phyloP scores from a whole-genome alignment of 768 basidiomycete genomes.

The Termitomyces eurrhizus region DNA sequence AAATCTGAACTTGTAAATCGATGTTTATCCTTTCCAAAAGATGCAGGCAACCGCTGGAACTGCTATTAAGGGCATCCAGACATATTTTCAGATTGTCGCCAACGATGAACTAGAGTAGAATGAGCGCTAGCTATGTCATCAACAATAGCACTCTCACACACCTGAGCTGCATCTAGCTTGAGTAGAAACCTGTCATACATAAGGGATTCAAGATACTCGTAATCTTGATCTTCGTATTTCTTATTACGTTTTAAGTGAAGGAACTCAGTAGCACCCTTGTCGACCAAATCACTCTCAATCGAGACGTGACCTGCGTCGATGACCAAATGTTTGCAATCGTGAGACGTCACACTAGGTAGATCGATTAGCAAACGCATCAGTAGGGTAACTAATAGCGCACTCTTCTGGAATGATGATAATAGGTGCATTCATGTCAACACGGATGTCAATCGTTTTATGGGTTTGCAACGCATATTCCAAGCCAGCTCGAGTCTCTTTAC shows the following conservation, averaged over 20 bases:
- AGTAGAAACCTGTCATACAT: slow-evolving; percentile 94
- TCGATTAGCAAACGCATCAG: slow-evolving; percentile 3
- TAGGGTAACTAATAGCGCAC: slow-evolving; percentile 34
- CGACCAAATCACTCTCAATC: slow-evolving; percentile 84
- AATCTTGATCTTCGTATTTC: slow-evolving; percentile 86
- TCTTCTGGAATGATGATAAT: slow-evolving; percentile 96
- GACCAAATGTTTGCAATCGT: slow-evolving; percentile 79
- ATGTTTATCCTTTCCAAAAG: slow-evolving; percentile 91
- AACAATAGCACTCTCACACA: slow-evolving; percentile 27
- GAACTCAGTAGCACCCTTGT: slow-evolving; percentile 73
- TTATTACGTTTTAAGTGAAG: slow-evolving; percentile 82
- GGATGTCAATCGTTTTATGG: slow-evolving; percentile 95
- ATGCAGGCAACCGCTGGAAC: slow-evolving; percentile 63
- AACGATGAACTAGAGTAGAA: slow-evolving; percentile 79
- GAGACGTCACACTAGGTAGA: slow-evolving; percentile 61
- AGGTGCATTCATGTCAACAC: slow-evolving; percentile 94
- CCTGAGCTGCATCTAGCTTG: slow-evolving; percentile 86
- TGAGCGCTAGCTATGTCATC: slow-evolving; percentile 10
- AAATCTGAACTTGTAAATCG: slow-evolving; percentile 84
- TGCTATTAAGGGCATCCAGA: slow-evolving; percentile 67
- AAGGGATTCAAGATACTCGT: slow-evolving; percentile 76
- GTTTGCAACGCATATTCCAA: slow-evolving; percentile 90
- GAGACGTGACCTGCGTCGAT: slow-evolving; percentile 97
- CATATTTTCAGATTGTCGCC: slow-evolving; percentile 82
- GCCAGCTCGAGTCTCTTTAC: slow-evolving; percentile 92